Evolutionary conservation across 1,284 basidiomycete species (phyloP).

Genomic region (Trametes versicolor): DNA sequence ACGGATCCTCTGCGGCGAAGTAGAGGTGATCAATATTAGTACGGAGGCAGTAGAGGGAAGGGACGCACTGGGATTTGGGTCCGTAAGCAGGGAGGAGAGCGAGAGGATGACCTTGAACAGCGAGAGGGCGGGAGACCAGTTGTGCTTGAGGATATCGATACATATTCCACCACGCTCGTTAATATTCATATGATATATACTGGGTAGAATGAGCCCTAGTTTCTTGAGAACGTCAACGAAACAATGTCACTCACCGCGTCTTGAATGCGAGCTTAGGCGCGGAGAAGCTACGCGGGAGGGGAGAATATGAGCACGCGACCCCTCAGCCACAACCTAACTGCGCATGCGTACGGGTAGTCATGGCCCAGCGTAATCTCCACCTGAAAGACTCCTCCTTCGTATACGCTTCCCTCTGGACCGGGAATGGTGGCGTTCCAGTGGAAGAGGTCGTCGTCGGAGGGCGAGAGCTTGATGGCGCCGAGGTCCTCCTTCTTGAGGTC

Average conservation of each 20-base stretch:
- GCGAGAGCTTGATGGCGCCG: constrained; percentile 74
- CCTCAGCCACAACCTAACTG: not conserved
- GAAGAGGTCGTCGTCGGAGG: constrained; percentile 62
- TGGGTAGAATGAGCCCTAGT: constrained; percentile 40
- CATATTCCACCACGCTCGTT: constrained; percentile 78
- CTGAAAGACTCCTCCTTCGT: constrained; percentile 88
- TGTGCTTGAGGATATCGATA: constrained; percentile 87
- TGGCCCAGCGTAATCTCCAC: constrained; percentile 75
- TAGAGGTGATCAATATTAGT: too few relatives aligned
- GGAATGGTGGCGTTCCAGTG: constrained; percentile 71
- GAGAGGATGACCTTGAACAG: constrained; percentile 93
- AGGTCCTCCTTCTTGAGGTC: constrained; percentile 88
- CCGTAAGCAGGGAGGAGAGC: constrained; percentile 86
- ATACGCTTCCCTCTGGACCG: constrained; percentile 86
- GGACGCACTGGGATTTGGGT: constrained; percentile 83
- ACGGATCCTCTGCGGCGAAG: constrained; percentile 64
- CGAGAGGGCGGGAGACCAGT: constrained; percentile 92
- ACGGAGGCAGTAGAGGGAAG: constrained; percentile 1
- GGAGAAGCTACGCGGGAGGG: constrained; percentile 67
- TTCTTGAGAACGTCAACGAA: not conserved
- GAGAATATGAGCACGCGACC: constrained; percentile 9
- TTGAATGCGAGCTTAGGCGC: constrained; percentile 83
- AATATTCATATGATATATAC: constrained; percentile 95
- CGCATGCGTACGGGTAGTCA: constrained; percentile 83
- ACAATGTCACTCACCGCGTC: constrained; percentile 62